phyloP scores from a whole-genome alignment of 768 basidiomycete genomes.

The Cystofilobasidium ferigula region DNA sequence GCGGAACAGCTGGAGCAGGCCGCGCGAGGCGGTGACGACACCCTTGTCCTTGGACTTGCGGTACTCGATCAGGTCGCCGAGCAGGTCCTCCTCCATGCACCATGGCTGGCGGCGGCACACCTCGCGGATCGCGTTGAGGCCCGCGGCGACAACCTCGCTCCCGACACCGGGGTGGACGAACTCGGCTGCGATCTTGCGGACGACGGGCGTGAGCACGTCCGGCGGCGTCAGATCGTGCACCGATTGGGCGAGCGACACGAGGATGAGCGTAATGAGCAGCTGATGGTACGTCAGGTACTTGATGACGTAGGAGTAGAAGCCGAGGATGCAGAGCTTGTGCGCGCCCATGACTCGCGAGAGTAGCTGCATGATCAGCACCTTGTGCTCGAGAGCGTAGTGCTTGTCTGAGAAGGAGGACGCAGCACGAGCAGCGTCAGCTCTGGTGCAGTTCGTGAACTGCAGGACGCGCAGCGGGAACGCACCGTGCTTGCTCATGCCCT shows the following conservation, averaged over 20 bases:
- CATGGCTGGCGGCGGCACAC: constrained; percentile 90
- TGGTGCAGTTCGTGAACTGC: background rate
- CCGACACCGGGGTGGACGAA: constrained; percentile 97
- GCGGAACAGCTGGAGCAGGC: constrained; percentile 78
- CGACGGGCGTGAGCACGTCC: constrained; percentile 74
- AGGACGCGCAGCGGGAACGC: constrained; percentile 12
- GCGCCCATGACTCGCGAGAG: constrained; percentile 83
- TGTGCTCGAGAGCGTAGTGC: constrained; percentile 91
- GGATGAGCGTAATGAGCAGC: constrained; percentile 80
- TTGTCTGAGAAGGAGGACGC: constrained; percentile 50
- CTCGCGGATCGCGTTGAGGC: constrained; percentile 89
- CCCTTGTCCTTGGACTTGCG: constrained; percentile 89
- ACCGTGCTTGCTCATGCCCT: constrained; percentile 60
- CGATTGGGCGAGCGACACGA: constrained; percentile 85
- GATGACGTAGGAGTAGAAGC: constrained; percentile 91
- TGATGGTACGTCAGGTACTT: constrained; percentile 82
- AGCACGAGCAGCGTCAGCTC: background rate
- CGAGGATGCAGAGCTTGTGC: constrained; percentile 84
- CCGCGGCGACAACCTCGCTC: constrained; percentile 86
- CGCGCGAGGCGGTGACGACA: constrained; percentile 77
- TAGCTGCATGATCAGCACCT: constrained; percentile 92
- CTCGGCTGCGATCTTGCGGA: constrained; percentile 84
- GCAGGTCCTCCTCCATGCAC: constrained; percentile 89
- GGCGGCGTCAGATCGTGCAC: constrained; percentile 93
- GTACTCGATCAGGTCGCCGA: constrained; percentile 88